A percentile compares a stretch with the other conserved stretches of the same genome.
These are phyloP conservation scores for Mariannaea elegans DNA, from an alignment of 2,329 filamentous ascomycete genomes.

Conservation along the genomic window DNA sequence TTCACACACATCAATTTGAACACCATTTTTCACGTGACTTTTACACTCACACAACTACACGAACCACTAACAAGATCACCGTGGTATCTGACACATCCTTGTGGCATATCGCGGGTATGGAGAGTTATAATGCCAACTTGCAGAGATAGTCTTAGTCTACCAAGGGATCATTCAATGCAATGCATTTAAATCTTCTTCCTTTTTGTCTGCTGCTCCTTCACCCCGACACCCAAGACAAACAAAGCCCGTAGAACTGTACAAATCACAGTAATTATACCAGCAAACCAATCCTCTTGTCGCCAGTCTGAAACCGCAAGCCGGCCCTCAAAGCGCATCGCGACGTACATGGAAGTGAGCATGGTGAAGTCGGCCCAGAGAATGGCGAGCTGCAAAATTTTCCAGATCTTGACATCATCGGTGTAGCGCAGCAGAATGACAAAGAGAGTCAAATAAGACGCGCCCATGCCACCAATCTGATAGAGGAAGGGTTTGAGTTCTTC, in stretches of 20 bases:
- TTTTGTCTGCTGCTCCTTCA: conserved; percentile 9
- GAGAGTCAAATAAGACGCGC: conserved; percentile 24
- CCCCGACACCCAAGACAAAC: conserved; percentile 28
- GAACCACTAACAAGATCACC: too few relatives aligned
- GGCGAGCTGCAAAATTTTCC: conserved; percentile 32
- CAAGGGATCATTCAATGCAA: neutral
- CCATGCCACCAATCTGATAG: conserved; percentile 39
- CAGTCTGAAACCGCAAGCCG: conserved; percentile 21
- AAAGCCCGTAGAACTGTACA: conserved; percentile 27
- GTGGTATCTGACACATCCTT: too few relatives aligned
- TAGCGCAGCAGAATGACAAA: conserved; percentile 25
- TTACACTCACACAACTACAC: too few relatives aligned
- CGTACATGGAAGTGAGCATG: conserved; percentile 28
- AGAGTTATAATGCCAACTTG: too few relatives aligned
- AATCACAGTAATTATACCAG: conserved; percentile 9
- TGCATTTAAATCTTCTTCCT: conserved; percentile 15
- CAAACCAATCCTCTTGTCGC: conserved; percentile 29
- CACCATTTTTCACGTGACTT: too few relatives aligned
- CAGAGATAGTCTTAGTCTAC: too few relatives aligned
- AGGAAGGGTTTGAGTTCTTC: conserved; percentile 28
- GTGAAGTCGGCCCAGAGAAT: conserved; percentile 34
- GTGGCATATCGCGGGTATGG: too few relatives aligned
- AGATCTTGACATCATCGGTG: conserved; percentile 32
- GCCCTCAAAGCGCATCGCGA: conserved; percentile 19
- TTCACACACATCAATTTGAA: too few relatives aligned